Percentiles rank a stretch among this genome's conserved stretches.
Evolutionary conservation across 1,284 basidiomycete genomes (phyloP).

Genomic region (Inonotus obliquus): DNA sequence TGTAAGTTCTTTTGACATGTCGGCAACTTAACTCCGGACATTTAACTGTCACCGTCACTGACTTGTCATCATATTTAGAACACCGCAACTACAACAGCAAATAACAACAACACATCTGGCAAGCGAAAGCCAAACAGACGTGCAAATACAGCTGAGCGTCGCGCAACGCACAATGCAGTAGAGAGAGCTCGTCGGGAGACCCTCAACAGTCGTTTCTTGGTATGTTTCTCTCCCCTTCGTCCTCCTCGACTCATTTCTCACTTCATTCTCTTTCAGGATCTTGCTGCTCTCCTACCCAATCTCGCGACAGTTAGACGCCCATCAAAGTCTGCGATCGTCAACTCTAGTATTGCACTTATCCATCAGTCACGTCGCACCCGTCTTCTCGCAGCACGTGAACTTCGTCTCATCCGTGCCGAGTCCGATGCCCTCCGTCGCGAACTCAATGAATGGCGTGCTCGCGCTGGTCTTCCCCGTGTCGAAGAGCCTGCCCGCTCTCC

Average conservation of each 20-base stretch:
- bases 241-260: neutral
- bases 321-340: slow-evolving; percentile 92
- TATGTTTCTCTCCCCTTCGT: slow-evolving; percentile 33
- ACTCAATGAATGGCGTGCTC: slow-evolving; percentile 84
- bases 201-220: slow-evolving; percentile 85
- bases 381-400: slow-evolving; percentile 69
- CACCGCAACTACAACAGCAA: slow-evolving; percentile 26
- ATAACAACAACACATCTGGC: slow-evolving; percentile 29
- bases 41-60: no score
- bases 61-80: no score
- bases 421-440: slow-evolving; percentile 78
- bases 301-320: slow-evolving; percentile 87
- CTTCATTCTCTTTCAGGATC: slow-evolving; percentile 49
- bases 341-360: slow-evolving; percentile 83
- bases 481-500: slow-evolving; percentile 67
- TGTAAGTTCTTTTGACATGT: neutral
- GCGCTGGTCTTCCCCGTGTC: slow-evolving; percentile 60
- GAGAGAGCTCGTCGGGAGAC: slow-evolving; percentile 90
- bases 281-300: slow-evolving; percentile 85
- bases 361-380: slow-evolving; percentile 79
- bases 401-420: slow-evolving; percentile 72
- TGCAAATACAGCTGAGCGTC: slow-evolving; percentile 90
- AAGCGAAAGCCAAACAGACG: slow-evolving; percentile 78
- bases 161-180: slow-evolving; percentile 92
- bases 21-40: no score